phyloP scores from a whole-genome alignment of 768 basidiomycete genomes.

The Jaapia argillacea region DNA sequence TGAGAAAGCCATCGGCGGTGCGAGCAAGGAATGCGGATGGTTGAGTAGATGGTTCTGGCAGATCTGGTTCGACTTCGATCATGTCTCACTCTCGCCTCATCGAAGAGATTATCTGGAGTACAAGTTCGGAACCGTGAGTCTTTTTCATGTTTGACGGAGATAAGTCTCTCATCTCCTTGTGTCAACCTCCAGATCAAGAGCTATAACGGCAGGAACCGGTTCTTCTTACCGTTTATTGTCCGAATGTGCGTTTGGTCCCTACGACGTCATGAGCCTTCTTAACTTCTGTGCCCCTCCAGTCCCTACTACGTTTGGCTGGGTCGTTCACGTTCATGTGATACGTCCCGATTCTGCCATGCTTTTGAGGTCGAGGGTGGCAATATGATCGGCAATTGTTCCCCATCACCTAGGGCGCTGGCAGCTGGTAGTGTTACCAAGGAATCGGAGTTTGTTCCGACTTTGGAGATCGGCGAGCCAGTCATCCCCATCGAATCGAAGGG shows the following conservation, averaged over 20 bases:
- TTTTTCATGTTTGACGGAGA: slow-evolving; percentile 2
- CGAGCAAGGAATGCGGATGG: slow-evolving; percentile 52
- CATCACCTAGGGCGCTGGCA: slow-evolving; percentile 7
- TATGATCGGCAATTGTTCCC: slow-evolving; percentile 37
- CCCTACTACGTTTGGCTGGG: slow-evolving; percentile 75
- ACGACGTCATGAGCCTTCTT: slow-evolving; percentile 13
- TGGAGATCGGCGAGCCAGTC: slow-evolving; percentile 31
- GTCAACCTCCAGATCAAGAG: slow-evolving; percentile 45
- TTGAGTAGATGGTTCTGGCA: slow-evolving; percentile 73
- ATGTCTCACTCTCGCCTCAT: slow-evolving; percentile 40
- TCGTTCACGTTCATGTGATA: slow-evolving; percentile 51
- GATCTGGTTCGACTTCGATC: slow-evolving; percentile 48
- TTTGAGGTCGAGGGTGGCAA: slow-evolving; percentile 61
- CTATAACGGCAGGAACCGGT: slow-evolving; percentile 65
- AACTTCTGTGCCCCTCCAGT: slow-evolving; percentile 17
- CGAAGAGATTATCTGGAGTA: slow-evolving; percentile 70
- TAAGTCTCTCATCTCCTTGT: too few species aligned
- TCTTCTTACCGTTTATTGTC: slow-evolving; percentile 57
- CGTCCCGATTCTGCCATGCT: slow-evolving; percentile 42
- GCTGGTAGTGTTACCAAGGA: slow-evolving; percentile 23
- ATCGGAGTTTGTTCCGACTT: slow-evolving; percentile 24
- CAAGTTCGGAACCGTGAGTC: slow-evolving; percentile 58
- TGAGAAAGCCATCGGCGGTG: slow-evolving; percentile 49
- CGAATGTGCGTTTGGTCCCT: slow-evolving; percentile 31
- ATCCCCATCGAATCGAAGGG: slow-evolving; percentile 11